These are phyloP conservation scores for Phanerochaete carnosa DNA, from an alignment of 768 basidiomycete species.

Conservation along the genomic window DNA sequence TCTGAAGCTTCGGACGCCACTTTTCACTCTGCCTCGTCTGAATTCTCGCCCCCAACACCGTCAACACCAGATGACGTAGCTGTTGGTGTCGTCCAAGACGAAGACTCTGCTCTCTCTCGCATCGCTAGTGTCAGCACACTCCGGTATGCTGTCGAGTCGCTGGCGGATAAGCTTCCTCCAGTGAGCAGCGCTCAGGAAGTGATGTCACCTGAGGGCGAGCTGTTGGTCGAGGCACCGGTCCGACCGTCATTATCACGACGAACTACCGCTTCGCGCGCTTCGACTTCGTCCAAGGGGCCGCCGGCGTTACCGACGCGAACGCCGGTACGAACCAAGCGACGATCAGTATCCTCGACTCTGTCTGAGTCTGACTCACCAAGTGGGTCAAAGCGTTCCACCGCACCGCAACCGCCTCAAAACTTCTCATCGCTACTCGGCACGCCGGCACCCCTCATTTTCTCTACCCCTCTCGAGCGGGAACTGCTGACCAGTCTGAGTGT, in stretches of 20 bases:
- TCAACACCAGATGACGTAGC: constrained; percentile 52
- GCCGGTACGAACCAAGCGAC: constrained; percentile 91
- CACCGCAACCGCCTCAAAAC: constrained; percentile 42
- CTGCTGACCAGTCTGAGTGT: constrained; percentile 70
- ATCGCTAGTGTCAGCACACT: constrained; percentile 44
- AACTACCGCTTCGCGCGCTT: constrained; percentile 14
- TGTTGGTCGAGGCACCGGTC: constrained; percentile 22
- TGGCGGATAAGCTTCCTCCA: constrained; percentile 26
- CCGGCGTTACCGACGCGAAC: constrained; percentile 75
- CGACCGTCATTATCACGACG: constrained; percentile 23
- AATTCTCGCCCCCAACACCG: constrained; percentile 47
- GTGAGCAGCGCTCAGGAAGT: constrained; percentile 53
- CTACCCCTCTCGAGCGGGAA: constrained; percentile 75
- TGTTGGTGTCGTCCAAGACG: constrained; percentile 13
- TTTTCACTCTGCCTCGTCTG: constrained; percentile 51
- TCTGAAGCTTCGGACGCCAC: constrained; percentile 49
- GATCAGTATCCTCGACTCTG: constrained; percentile 87
- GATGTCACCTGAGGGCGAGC: constrained; percentile 25
- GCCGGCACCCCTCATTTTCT: constrained; percentile 81
- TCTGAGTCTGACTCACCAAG: constrained; percentile 57
- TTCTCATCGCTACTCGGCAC: constrained; percentile 61
- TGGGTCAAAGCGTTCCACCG: constrained; percentile 39
- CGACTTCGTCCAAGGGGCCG: constrained; percentile 33
- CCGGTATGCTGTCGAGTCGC: neutral
- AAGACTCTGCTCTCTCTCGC: constrained; percentile 38